phyloP scores from a whole-genome alignment of 2,329 filamentous ascomycete genomes.

The Arachnomyces sp. region DNA sequence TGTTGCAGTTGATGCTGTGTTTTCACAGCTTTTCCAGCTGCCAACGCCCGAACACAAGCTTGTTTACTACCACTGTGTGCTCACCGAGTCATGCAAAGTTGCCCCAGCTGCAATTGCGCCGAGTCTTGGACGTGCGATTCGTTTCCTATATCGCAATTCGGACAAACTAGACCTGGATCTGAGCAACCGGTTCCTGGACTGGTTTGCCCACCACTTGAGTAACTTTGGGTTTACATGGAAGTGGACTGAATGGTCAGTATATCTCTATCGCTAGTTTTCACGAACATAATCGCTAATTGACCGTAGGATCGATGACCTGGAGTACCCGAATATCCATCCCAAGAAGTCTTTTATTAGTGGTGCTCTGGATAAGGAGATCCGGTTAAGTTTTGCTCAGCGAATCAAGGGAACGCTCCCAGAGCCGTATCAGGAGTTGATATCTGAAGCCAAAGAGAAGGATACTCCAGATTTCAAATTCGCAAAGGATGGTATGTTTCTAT shows the following conservation, averaged over 20 bases:
- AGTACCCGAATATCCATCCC: constrained; percentile 67
- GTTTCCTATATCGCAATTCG: constrained; percentile 76
- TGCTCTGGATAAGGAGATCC: constrained; percentile 90
- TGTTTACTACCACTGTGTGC: constrained; percentile 90
- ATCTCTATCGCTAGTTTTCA: background rate
- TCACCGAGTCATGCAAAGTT: constrained; percentile 93
- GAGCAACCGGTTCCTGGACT: constrained; percentile 80
- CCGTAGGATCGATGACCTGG: constrained; percentile 65
- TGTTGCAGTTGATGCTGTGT: constrained; percentile 92
- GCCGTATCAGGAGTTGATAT: constrained; percentile 71
- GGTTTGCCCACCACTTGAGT: constrained; percentile 95
- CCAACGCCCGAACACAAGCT: constrained; percentile 84
- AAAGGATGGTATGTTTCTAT: constrained; percentile 53
- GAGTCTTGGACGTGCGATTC: constrained; percentile 83
- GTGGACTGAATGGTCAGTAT: constrained; percentile 80
- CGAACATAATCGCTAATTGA: constrained; percentile 2
- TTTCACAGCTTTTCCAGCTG: constrained; percentile 86
- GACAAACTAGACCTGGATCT: constrained; percentile 82
- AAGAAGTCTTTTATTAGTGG: constrained; percentile 90
- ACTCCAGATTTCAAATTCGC: constrained; percentile 92
- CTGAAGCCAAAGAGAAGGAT: constrained; percentile 84
- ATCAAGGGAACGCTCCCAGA: constrained; percentile 89
- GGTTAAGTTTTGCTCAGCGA: constrained; percentile 88
- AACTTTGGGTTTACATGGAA: constrained; percentile 99
- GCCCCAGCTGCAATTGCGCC: constrained; percentile 94